Percentiles rank a stretch among this genome's conserved stretches.
Evolutionary conservation across 495 filamentous ascomycete species (phyloP).

Genomic region (Daldinia bambusicola): DNA sequence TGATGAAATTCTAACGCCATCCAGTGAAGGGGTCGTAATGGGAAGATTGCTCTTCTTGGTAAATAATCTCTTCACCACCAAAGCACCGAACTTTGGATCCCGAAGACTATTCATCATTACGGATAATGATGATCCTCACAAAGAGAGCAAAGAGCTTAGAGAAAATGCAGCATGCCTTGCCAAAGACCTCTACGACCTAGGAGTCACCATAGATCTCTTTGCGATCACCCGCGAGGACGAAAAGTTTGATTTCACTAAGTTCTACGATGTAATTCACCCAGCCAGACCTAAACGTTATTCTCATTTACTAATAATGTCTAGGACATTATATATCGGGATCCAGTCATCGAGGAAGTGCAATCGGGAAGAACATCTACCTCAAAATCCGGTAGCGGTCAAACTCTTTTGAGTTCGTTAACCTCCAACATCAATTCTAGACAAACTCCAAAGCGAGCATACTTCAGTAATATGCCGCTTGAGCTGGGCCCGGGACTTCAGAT

Average conservation of each 20-base stretch:
- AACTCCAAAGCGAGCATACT: slow-evolving; percentile 85
- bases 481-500: slow-evolving; percentile 86
- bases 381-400: slow-evolving; percentile 75
- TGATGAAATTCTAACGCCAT: slow-evolving; percentile 74
- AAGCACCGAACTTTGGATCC: slow-evolving; percentile 92
- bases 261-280: slow-evolving; percentile 79
- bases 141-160: slow-evolving; percentile 71
- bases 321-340: slow-evolving; percentile 82
- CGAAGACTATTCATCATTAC: slow-evolving; percentile 94
- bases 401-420: slow-evolving; percentile 81
- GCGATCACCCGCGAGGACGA: slow-evolving; percentile 80
- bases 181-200: slow-evolving; percentile 94
- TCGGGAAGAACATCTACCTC: slow-evolving; percentile 56
- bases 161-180: slow-evolving; percentile 85
- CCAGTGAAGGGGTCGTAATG: slow-evolving; percentile 79
- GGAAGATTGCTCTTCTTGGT: slow-evolving; percentile 92
- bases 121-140: slow-evolving; percentile 90
- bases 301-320: slow-evolving; percentile 49
- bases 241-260: slow-evolving; percentile 84
- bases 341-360: slow-evolving; percentile 70
- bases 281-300: slow-evolving; percentile 12
- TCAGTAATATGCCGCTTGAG: slow-evolving; percentile 85
- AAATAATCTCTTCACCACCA: slow-evolving; percentile 96
- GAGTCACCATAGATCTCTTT: slow-evolving; percentile 92
- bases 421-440: slow-evolving; percentile 93